These are phyloP conservation scores for Fusarium subglutinans DNA, from an alignment of 2,329 filamentous ascomycete species.

Conservation along the genomic window DNA sequence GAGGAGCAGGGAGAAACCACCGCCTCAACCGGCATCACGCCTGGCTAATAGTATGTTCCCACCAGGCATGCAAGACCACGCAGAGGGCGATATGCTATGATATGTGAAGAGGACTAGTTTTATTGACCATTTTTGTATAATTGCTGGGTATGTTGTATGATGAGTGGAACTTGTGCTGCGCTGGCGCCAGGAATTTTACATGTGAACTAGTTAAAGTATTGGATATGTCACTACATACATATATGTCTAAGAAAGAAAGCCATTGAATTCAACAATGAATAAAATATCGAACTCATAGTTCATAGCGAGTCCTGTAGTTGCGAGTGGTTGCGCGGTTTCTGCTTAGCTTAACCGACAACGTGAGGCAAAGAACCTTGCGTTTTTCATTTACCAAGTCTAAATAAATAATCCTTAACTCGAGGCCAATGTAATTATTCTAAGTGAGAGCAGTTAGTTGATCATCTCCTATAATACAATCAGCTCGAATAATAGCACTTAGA, in stretches of 20 bases:
- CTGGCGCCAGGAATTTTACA: slow-evolving; percentile 14
- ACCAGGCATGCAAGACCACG: slow-evolving; percentile 47
- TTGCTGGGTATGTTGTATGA: slow-evolving; percentile 23
- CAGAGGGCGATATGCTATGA: slow-evolving; percentile 51
- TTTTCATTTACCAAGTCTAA: not conserved
- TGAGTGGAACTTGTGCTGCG: slow-evolving; percentile 12
- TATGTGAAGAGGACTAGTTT: not conserved
- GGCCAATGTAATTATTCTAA: not conserved
- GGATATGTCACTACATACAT: not conserved
- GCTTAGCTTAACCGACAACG: not conserved
- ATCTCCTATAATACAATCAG: not conserved
- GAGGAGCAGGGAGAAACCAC: slow-evolving; percentile 46
- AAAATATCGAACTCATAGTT: not conserved
- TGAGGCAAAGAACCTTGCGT: not conserved
- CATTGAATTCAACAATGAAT: not conserved
- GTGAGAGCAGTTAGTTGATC: not conserved
- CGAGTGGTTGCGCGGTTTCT: not conserved
- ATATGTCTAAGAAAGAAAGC: not conserved
- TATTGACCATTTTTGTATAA: slow-evolving; percentile 9
- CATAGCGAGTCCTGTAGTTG: not conserved
- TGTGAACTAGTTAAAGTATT: not conserved
- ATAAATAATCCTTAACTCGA: not conserved
- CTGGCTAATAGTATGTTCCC: slow-evolving; percentile 49
- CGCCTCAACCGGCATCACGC: slow-evolving; percentile 54
- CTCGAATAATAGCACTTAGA: not conserved